Evolutionary conservation across 306 rosid species (phyloP).

Genomic region (Acacia crassicarpa): DNA sequence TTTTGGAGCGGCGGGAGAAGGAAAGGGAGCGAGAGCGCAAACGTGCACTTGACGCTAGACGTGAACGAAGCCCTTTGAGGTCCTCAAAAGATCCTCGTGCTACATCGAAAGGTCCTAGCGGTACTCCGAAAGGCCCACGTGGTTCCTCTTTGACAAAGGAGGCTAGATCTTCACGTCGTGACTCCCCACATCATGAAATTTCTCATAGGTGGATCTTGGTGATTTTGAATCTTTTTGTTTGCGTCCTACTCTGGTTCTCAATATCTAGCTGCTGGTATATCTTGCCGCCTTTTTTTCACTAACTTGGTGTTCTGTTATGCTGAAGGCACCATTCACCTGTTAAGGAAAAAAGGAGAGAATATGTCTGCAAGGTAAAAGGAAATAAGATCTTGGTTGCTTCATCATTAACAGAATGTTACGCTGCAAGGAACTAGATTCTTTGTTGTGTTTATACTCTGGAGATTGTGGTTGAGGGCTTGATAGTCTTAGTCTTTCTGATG

Average conservation of each 20-base stretch:
- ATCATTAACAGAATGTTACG: conserved; percentile 54
- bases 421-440: conserved; percentile 41
- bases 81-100: conserved; percentile 73
- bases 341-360: conserved; percentile 98
- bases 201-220: conserved; percentile 97
- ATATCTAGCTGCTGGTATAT: conserved; percentile 76
- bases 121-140: conserved; percentile 72
- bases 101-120: conserved; percentile 55
- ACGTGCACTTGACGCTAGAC: conserved; percentile 58
- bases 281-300: conserved; percentile 74
- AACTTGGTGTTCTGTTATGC: conserved; percentile 93
- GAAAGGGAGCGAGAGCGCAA: conserved; percentile 90
- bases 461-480: conserved; percentile 38
- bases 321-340: conserved; percentile 99
- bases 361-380: conserved; percentile 98
- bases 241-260: conserved; percentile 77
- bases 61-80: conserved; percentile 50
- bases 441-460: conserved; percentile 43
- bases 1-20: conserved; percentile 83
- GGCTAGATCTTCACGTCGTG: conserved; percentile 67
- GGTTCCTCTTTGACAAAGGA: conserved; percentile 88
- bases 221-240: conserved; percentile 57
- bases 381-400: conserved; percentile 53
- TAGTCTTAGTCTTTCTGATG: conserved; percentile 27
- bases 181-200: conserved; percentile 81